These are phyloP conservation scores for Penicillium odoratum DNA, from an alignment of 495 filamentous ascomycete species.

Conservation along the genomic window DNA sequence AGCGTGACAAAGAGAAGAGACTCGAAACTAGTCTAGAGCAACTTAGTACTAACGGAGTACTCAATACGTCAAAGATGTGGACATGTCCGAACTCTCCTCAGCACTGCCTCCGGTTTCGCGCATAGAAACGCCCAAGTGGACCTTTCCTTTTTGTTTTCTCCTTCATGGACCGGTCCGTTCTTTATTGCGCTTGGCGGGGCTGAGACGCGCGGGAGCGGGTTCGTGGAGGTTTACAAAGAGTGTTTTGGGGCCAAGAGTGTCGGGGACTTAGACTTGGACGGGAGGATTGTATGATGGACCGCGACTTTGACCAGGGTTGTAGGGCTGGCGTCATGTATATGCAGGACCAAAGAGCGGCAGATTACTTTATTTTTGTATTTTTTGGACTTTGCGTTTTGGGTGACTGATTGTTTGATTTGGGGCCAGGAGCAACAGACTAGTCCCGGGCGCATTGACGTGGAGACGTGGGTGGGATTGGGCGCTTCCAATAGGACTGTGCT, in stretches of 20 bases:
- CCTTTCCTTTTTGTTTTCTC: background rate
- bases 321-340: conserved; percentile 14
- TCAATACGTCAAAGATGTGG: too few relatives aligned
- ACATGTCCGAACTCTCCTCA: background rate
- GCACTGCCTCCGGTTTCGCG: conserved; percentile 3
- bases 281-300: background rate
- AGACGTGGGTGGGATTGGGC: background rate
- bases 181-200: conserved; percentile 10
- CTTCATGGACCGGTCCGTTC: conserved; percentile 3
- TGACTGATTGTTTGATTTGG: background rate
- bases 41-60: too few relatives aligned
- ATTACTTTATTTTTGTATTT: background rate
- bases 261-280: background rate
- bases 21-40: background rate
- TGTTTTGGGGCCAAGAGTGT: conserved; percentile 1
- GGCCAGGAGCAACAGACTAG: conserved; percentile 6
- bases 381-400: background rate
- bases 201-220: conserved; percentile 10
- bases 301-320: conserved; percentile 18
- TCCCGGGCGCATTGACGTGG: conserved; percentile 6
- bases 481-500: background rate
- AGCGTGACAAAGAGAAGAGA: background rate
- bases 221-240: background rate
- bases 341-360: conserved; percentile 13
- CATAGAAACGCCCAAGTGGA: conserved; percentile 1